These are phyloP conservation scores for Agaricus blazei DNA, from an alignment of 768 basidiomycete species.

Conservation along the genomic window DNA sequence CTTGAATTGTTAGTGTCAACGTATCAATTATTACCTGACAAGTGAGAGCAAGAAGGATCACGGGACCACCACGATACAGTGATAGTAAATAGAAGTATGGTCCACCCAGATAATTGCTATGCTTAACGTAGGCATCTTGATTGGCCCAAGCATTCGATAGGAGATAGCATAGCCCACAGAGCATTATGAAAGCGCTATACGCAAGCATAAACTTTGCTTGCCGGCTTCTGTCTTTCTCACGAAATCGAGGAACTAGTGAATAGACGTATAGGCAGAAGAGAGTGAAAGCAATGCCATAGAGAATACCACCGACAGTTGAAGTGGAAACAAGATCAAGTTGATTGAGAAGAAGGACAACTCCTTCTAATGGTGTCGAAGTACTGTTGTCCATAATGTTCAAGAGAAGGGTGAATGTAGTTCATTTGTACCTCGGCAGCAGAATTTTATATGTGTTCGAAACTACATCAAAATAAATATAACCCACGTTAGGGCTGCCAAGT, in stretches of 20 bases:
- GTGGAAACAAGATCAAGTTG: not conserved
- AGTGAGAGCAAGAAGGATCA: not conserved
- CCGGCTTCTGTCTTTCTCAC: not conserved
- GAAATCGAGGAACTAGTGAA: not conserved
- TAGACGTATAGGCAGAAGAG: not conserved
- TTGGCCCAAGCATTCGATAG: not conserved
- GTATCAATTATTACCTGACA: not conserved
- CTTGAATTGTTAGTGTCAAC: not conserved
- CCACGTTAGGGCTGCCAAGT: too few relatives aligned
- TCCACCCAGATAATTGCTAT: not conserved
- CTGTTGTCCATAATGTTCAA: too few relatives aligned
- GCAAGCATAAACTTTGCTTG: not conserved
- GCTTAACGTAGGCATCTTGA: not conserved
- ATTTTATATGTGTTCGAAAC: too few relatives aligned
- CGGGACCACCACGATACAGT: not conserved
- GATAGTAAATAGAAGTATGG: not conserved
- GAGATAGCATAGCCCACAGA: not conserved
- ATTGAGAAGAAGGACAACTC: not conserved
- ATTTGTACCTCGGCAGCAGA: too few relatives aligned
- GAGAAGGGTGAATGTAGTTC: too few relatives aligned
- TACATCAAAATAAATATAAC: too few relatives aligned
- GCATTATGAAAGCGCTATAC: not conserved
- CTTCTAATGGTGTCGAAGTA: too few relatives aligned
- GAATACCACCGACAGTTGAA: not conserved
- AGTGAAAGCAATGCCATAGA: not conserved